Evolutionary conservation across 805 yeast genomes (phyloP), one percentile per base, ranked within the genome.

Genomic region (Maudiozyma barnettii): DNA sequence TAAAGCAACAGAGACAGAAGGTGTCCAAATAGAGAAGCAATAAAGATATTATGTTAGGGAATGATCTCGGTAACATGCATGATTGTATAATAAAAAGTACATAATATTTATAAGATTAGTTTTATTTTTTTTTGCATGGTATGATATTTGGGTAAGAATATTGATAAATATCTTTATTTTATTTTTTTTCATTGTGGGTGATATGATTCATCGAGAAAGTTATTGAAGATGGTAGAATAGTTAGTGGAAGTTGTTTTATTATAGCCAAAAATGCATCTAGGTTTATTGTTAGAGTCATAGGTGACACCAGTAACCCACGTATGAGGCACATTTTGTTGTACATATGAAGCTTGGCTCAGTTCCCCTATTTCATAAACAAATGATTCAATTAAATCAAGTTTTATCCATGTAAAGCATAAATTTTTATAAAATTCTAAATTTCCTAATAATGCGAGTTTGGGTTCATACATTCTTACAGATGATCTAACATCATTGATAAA

Each of bases 331-430:
- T 30, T 41, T 0, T 56, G 44, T 10, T 52, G 51, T 1, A 81
- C 74, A 45, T 53, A 68, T 2, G 65, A 56, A 1, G 75, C 81
- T 60, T 90, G 98, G 4, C 61, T 57, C 29, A 53, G 48, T 48
- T 77, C 73, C 0, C 96, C 96, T 5, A 90, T 63, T 60, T 90
- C 98, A 60, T 86, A 84, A 0, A 88, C 77, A 55, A 88, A 82
- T 3, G 85, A 77, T 0, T 66, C 51, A 2, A 45, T 41, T 12
- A 41, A 2, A 70, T 53, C 1, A 67, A 69, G 0, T 59, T 18
- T 1, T 77, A 65, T 26, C 49, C 84, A 68, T 18, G 67, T 70
- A 1, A 64, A 53, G 0, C 81, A 57, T 33, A 91, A 67, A 1
- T 79, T 77, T 1, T 65, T 56, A 63, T 83, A 90, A 57, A 87